Evolutionary conservation across 73 alveolate genomes (phyloP), one percentile per base, ranked within the genome.

Genomic region (Paramecium tetraurelia): DNA sequence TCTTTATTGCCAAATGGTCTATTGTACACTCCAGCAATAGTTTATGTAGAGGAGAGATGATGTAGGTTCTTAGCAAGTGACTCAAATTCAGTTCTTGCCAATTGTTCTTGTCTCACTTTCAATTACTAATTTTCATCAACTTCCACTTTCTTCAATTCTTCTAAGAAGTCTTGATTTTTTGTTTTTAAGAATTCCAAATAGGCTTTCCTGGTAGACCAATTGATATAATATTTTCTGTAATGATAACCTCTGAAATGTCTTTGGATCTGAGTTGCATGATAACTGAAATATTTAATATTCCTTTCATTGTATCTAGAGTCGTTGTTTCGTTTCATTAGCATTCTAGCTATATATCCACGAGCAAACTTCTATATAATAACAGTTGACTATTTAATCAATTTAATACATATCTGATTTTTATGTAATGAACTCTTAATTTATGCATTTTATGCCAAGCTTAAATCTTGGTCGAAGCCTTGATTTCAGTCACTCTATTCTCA

Each of bases 1-100:
- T 97, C 98, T 68, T 96, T 96, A 63, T 93, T 92, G 12, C 94
- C 97, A 89, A 94, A 96, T 1, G 99, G 99, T n/a, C 97, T 90
- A 86, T 96, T 96, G 83, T 95, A 96, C 8, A 96, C 98, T 18
- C 99, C 99, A 38, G 99, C 98, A 50, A 93, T 93, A 16, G 95
- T 95, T 63, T 92, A 95, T 4, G 99, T 96, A 18, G 97, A 93
- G 33, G 93, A 77, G 58, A 96, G 93, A 77, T 96, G 99, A 85
- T 96, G 99, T 44, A 96, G 88, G 59, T 96, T 96, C 24, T 94
- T 84, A 24, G 98, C 98, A 18, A 96, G 86, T 53, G 94, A 88
- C 6, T 93, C 92, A 86, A 96, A 95, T 57, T 96, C 97, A 14
- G 95, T 92, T 89, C 97, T 92, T 44, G 97, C 97, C 11, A 94